Base-by-base conservation (phyloP, 768 basidiomycete species). In the Hypholoma fasciculare region DNA sequence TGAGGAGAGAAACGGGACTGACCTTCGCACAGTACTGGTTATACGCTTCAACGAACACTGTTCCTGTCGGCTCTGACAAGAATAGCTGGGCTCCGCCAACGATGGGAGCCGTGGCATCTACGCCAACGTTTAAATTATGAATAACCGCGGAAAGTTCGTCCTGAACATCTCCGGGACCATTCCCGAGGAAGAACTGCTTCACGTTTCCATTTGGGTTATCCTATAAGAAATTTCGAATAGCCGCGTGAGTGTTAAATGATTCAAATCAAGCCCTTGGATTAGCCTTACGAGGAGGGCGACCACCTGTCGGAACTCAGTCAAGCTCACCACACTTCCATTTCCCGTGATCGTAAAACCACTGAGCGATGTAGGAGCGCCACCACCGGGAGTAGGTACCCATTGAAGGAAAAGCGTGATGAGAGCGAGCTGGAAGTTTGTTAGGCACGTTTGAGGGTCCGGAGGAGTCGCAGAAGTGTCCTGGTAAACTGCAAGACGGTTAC, bases 401-500 rank as follows among this genome's bases (percentile, higher is more conserved):
- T 52, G 34, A 9, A 48, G 44, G 20, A 42, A 26, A 14, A 42
- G 46, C 7, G 49, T 58, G 20, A 49, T 46, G 3, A 42, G 40
- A 23, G 48, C n/a, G 9, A 49, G 36, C 27, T 54, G 53, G 9
- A 49, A 42, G 23, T 57, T 57, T 7, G 57, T 52, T 7, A 65
- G 38, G 36, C 63, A 65, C 6, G 34, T 44, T n/a, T 55, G 40
- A 11, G 56, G 19, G 44, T 49, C 44, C 4, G 60, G 56, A 13
- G 52, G 52, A 1, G 61, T 42, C 1, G 61, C 61, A 11, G 34
- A 52, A 0, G 56, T 58, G 27, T 65, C 63, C 23, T 57, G 47
- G 42, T 65, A 65, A 8, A 65, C 59, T 5, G 61, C 57, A 11
- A 65, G 59, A 30, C 63, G 61, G 40, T 65, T 62, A 23, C 59